Evolutionary conservation across 306 rosid species (phyloP).

Genomic region (Castanospermum australe): DNA sequence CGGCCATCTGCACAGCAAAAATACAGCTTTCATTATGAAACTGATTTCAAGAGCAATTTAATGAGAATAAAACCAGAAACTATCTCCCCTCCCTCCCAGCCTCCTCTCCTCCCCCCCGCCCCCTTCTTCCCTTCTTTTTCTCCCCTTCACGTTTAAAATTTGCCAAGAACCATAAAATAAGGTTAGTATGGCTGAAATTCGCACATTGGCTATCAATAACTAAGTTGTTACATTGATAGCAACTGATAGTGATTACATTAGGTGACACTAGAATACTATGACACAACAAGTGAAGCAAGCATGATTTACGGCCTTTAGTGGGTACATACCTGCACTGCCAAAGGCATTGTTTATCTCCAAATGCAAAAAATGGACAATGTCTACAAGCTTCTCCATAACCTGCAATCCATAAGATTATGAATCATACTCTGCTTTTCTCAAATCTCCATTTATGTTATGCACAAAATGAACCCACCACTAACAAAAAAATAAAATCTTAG

Average conservation of each 20-base stretch:
- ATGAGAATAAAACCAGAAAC: conserved; percentile 12
- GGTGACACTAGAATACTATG: not conserved
- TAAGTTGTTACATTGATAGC: not conserved
- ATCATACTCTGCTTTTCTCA: conserved; percentile 5
- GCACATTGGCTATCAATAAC: conserved; percentile 1
- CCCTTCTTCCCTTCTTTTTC: not conserved
- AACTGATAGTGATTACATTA: not conserved
- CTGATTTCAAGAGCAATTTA: not conserved
- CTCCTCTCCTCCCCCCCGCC: not conserved
- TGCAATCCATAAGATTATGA: conserved; percentile 43
- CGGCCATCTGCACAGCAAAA: conserved; percentile 48
- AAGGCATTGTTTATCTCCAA: conserved; percentile 66
- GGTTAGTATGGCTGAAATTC: not conserved
- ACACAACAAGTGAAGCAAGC: conserved; percentile 12
- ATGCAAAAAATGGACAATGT: conserved; percentile 70
- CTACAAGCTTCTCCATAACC: conserved; percentile 90
- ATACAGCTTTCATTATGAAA: conserved; percentile 7
- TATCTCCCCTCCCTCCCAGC: not conserved
- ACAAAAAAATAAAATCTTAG: not conserved
- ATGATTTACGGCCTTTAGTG: not conserved
- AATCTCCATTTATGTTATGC: not conserved
- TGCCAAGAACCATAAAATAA: not conserved
- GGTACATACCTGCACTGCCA: conserved; percentile 55
- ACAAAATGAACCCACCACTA: not conserved
- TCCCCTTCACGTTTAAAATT: not conserved